A percentile compares a stretch with the other conserved stretches of the same genome.
phyloP scores from a whole-genome alignment of 2,329 filamentous ascomycete species.

The Geosmithia flava region DNA sequence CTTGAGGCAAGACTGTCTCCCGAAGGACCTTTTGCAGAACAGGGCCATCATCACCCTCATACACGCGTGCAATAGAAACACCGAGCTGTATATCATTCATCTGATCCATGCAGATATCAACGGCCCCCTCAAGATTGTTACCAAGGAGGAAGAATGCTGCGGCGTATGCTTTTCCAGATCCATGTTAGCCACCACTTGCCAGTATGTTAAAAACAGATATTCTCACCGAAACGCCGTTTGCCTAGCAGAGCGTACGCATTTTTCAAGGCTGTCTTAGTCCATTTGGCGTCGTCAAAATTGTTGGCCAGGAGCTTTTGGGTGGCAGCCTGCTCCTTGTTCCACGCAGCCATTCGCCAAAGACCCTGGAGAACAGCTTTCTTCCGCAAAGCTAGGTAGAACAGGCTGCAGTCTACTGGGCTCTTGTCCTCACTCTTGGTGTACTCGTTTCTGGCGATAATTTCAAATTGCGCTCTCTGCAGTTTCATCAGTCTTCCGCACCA shows the following conservation, averaged over 20 bases:
- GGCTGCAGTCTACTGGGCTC: conserved; percentile 79
- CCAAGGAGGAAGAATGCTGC: conserved; percentile 92
- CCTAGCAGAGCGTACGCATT: conserved; percentile 94
- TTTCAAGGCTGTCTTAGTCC: conserved; percentile 82
- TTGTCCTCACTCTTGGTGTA: conserved; percentile 81
- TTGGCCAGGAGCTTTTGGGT: conserved; percentile 77
- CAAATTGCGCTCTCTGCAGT: conserved; percentile 54
- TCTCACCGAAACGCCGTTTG: conserved; percentile 66
- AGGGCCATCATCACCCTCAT: conserved; percentile 72
- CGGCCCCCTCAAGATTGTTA: conserved; percentile 72
- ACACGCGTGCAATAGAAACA: conserved; percentile 75
- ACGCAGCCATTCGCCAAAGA: conserved; percentile 86
- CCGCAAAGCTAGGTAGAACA: conserved; percentile 81
- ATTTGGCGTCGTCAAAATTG: conserved; percentile 77
- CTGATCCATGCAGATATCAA: conserved; percentile 77
- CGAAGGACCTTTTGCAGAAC: conserved; percentile 63
- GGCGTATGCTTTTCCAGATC: conserved; percentile 60
- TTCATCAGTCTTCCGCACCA: conserved; percentile 6
- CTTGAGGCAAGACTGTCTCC: conserved; percentile 66
- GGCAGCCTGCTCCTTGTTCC: conserved; percentile 73
- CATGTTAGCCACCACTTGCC: conserved; percentile 6
- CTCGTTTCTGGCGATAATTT: conserved; percentile 82
- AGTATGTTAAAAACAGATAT: background rate
- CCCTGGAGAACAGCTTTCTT: conserved; percentile 88
- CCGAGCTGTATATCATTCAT: conserved; percentile 83